Conservation (phyloP, 2,329 filamentous ascomycete species). For the Pseudogymnoascus verrucosus region DNA sequence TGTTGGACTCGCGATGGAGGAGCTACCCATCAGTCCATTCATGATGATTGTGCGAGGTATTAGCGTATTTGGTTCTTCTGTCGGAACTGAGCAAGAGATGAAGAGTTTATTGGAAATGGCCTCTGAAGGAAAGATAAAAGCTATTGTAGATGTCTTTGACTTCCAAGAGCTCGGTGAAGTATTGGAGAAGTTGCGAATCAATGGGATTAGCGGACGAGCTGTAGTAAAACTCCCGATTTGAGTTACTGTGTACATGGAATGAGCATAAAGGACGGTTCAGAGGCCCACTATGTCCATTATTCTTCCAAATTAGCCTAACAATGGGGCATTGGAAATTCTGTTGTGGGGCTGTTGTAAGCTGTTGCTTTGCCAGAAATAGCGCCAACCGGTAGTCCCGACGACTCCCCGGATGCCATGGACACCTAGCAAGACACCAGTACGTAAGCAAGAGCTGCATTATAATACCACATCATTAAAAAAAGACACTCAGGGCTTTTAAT, state of each 20-base stretch:
- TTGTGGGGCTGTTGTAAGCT: not conserved
- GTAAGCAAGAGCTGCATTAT: not conserved
- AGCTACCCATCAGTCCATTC: constrained; percentile 1
- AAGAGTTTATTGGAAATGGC: constrained; percentile 1
- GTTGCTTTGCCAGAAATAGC: not conserved
- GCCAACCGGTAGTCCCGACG: not conserved
- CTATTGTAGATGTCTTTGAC: constrained; percentile 5
- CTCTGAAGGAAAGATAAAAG: not conserved
- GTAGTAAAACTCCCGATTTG: not conserved
- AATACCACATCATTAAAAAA: not conserved
- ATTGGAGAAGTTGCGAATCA: not conserved
- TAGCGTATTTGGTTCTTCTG: constrained; percentile 6
- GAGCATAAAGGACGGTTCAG: not conserved
- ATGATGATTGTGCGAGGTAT: not conserved
- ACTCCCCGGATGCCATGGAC: not conserved
- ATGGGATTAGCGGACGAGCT: constrained; percentile 5
- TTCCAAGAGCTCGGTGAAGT: not conserved
- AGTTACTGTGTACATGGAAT: not conserved
- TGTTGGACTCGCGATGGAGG: constrained; percentile 5
- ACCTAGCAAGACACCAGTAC: not conserved
- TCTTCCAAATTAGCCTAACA: not conserved
- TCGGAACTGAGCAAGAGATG: constrained; percentile 10
- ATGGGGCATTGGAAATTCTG: not conserved
- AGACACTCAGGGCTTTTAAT: not conserved
- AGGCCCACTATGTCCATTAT: not conserved